A percentile compares a stretch with the other conserved stretches of the same genome.
Conservation (phyloP, 768 basidiomycete genomes). For the Mycena latifolia region DNA sequence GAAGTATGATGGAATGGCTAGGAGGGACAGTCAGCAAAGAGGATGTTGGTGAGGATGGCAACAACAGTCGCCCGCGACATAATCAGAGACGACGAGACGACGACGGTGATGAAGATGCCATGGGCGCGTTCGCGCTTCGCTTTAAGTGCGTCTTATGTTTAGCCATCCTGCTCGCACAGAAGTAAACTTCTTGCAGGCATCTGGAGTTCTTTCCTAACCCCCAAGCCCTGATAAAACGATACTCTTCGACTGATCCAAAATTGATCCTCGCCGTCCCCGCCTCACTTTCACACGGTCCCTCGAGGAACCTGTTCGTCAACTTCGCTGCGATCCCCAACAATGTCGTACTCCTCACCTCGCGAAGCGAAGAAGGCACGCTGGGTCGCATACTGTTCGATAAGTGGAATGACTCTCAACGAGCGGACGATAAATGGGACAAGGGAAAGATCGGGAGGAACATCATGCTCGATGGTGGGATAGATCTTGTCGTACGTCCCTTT, state of each 20-base stretch:
- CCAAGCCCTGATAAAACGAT: constrained; percentile 81
- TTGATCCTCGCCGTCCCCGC: constrained; percentile 94
- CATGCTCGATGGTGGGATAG: constrained; percentile 81
- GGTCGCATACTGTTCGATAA: constrained; percentile 82
- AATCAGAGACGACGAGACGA: constrained; percentile 71
- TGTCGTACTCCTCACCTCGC: constrained; percentile 86
- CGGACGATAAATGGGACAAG: constrained; percentile 87
- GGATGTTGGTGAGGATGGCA: constrained; percentile 86
- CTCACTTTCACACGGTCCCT: constrained; percentile 92
- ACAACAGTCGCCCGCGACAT: constrained; percentile 63
- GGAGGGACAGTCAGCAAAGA: constrained; percentile 96
- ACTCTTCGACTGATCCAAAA: constrained; percentile 91
- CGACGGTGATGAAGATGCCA: constrained; percentile 83
- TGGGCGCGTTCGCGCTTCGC: constrained; percentile 87
- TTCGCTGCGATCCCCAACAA: constrained; percentile 89
- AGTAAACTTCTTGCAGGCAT: constrained; percentile 62
- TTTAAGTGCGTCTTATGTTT: constrained; percentile 77
- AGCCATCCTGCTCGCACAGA: not conserved
- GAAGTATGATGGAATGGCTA: constrained; percentile 99
- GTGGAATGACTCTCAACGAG: constrained; percentile 89
- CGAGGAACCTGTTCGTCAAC: constrained; percentile 85
- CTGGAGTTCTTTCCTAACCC: constrained; percentile 93
- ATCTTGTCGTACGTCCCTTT: constrained; percentile 66
- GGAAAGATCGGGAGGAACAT: constrained; percentile 90
- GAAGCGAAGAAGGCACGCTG: constrained; percentile 85